These are phyloP conservation scores for Tricholoma bakamatsutake DNA, from an alignment of 768 basidiomycete genomes.

Conservation along the genomic window DNA sequence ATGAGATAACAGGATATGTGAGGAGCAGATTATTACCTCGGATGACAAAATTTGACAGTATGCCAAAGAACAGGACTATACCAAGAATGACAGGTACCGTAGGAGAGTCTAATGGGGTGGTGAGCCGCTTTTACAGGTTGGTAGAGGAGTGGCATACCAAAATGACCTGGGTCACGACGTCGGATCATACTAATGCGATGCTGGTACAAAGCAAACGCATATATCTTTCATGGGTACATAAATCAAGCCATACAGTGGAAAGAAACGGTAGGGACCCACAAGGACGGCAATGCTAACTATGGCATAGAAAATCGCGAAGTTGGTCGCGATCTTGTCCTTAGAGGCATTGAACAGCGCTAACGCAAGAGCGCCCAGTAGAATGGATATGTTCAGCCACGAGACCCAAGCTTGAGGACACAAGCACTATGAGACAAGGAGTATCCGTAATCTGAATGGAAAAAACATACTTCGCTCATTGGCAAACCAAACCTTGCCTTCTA, in stretches of 20 bases:
- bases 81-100: conserved; percentile 82
- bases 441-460: background rate
- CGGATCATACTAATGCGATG: conserved; percentile 88
- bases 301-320: conserved; percentile 82
- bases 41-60: conserved; percentile 83
- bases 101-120: conserved; percentile 55
- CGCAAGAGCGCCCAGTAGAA: conserved; percentile 80
- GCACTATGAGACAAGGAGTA: background rate
- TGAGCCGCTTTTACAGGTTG: background rate
- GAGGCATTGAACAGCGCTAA: conserved; percentile 88
- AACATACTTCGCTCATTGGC: conserved; percentile 86
- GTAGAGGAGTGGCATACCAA: conserved; percentile 48
- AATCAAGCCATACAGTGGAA: background rate
- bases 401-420: conserved; percentile 65
- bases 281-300: conserved; percentile 67
- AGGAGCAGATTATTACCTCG: conserved; percentile 50
- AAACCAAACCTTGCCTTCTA: conserved; percentile 97
- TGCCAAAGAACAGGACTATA: conserved; percentile 75
- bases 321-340: conserved; percentile 59
- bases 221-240: conserved; percentile 43
- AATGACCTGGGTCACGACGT: conserved; percentile 80
- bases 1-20: conserved; percentile 3
- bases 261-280: conserved; percentile 29
- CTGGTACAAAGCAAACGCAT: conserved; percentile 85
- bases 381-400: conserved; percentile 81